Conservation (phyloP, 352 stramenopile species). For the Pythium phragmiticola region DNA sequence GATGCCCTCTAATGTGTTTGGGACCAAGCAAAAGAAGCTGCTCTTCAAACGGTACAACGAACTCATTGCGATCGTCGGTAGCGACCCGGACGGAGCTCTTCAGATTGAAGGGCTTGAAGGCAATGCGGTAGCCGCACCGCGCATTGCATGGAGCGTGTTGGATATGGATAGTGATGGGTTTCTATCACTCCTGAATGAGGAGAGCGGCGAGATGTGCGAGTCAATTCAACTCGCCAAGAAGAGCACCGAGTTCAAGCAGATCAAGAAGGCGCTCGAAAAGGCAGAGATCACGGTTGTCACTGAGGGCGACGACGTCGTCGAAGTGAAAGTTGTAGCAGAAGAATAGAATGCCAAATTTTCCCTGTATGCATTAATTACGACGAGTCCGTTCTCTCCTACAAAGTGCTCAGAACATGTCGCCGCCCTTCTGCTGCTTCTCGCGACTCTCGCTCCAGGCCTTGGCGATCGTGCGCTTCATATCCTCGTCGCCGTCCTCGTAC, state of each 20-base stretch:
- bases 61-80: slow-evolving; percentile 54
- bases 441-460: slow-evolving; percentile 87
- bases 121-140: slow-evolving; percentile 9
- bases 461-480: slow-evolving; percentile 89
- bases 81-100: slow-evolving; percentile 41
- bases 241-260: slow-evolving; percentile 63
- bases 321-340: slow-evolving; percentile 10
- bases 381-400: not conserved
- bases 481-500: slow-evolving; percentile 86
- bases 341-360: slow-evolving; percentile 3
- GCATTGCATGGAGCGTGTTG: slow-evolving; percentile 63
- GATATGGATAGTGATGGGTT: slow-evolving; percentile 76
- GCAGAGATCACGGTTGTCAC: slow-evolving; percentile 55
- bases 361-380: not conserved
- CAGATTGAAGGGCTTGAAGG: slow-evolving; percentile 20
- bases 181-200: slow-evolving; percentile 62
- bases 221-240: slow-evolving; percentile 70
- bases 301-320: slow-evolving; percentile 36
- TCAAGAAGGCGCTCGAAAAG: slow-evolving; percentile 65
- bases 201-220: slow-evolving; percentile 67
- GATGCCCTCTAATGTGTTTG: slow-evolving; percentile 83
- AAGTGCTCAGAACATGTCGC: slow-evolving; percentile 7
- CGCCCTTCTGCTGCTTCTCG: slow-evolving; percentile 45
- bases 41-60: slow-evolving; percentile 88
- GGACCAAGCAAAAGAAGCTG: slow-evolving; percentile 80